These are phyloP conservation scores for Coleophoma crateriformis DNA, from an alignment of 2,329 filamentous ascomycete species.

Conservation along the genomic window DNA sequence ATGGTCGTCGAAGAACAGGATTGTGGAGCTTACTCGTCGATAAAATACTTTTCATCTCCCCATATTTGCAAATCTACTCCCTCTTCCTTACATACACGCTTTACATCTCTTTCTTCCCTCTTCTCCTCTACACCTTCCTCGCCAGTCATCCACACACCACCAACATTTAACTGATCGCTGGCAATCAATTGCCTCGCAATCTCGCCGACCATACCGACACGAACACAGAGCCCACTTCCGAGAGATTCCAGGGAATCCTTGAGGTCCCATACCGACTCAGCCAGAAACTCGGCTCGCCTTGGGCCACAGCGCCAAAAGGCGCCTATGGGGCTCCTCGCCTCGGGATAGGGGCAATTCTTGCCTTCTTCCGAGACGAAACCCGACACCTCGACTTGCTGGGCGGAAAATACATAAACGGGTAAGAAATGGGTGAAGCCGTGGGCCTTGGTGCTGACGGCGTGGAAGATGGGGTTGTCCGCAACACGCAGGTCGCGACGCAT, in stretches of 20 bases:
- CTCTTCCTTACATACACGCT: slow-evolving; percentile 43
- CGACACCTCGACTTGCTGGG: slow-evolving; percentile 68
- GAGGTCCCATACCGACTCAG: slow-evolving; percentile 67
- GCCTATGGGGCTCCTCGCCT: slow-evolving; percentile 59
- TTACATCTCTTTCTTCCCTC: slow-evolving; percentile 53
- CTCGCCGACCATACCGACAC: slow-evolving; percentile 56
- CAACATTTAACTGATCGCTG: slow-evolving; percentile 36
- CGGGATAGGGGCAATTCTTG: slow-evolving; percentile 58
- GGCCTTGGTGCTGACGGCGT: slow-evolving; percentile 42
- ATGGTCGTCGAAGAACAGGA: not conserved
- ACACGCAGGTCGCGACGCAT: slow-evolving; percentile 68
- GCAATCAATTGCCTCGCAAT: slow-evolving; percentile 54
- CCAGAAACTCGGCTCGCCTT: slow-evolving; percentile 66
- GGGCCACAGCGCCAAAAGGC: slow-evolving; percentile 70
- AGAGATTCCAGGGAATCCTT: slow-evolving; percentile 55
- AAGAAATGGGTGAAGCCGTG: slow-evolving; percentile 63
- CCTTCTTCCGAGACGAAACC: slow-evolving; percentile 54
- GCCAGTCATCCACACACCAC: slow-evolving; percentile 67
- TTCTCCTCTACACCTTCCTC: slow-evolving; percentile 68
- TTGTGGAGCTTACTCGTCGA: slow-evolving; percentile 63
- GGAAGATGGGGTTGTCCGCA: slow-evolving; percentile 68
- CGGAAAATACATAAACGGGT: slow-evolving; percentile 64
- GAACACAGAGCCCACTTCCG: slow-evolving; percentile 55
- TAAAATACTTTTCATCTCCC: slow-evolving; percentile 71
- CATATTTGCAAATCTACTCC: slow-evolving; percentile 59